A percentile compares a stretch with the other conserved stretches of the same genome.
These are phyloP conservation scores for Sarocladium strictum DNA, from an alignment of 2,329 filamentous ascomycete genomes.

Conservation along the genomic window DNA sequence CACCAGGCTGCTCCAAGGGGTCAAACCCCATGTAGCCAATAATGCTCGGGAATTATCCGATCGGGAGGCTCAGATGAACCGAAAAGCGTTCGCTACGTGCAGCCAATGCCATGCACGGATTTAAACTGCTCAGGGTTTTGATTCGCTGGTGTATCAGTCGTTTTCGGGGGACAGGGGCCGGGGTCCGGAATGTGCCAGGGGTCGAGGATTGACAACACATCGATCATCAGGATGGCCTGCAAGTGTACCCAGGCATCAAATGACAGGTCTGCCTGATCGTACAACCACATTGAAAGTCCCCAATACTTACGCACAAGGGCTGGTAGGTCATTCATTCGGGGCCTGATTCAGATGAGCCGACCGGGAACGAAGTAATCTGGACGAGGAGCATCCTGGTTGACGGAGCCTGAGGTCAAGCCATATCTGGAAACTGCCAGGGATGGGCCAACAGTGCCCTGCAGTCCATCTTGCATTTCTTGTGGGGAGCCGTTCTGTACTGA, in stretches of 20 bases:
- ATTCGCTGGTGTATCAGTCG: not conserved
- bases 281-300: not conserved
- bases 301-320: no score
- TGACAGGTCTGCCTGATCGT: not conserved
- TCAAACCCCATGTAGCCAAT: not conserved
- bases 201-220: not conserved
- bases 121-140: not conserved
- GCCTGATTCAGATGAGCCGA: no score
- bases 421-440: not conserved
- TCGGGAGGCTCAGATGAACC: slow-evolving; percentile 3
- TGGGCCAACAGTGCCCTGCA: slow-evolving; percentile 3
- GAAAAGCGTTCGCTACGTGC: not conserved
- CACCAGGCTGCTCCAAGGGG: not conserved
- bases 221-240: not conserved
- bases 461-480: slow-evolving; percentile 1
- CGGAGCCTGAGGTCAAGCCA: no score
- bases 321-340: no score
- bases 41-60: not conserved
- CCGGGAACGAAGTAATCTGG: no score
- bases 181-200: no score
- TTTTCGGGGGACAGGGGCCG: not conserved
- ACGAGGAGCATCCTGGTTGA: no score
- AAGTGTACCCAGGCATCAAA: not conserved
- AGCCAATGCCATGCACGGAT: not conserved
- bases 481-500: not conserved